Evolutionary conservation across 2,329 filamentous ascomycete species (phyloP).

Genomic region (Paraphoma chrysanthemicola): DNA sequence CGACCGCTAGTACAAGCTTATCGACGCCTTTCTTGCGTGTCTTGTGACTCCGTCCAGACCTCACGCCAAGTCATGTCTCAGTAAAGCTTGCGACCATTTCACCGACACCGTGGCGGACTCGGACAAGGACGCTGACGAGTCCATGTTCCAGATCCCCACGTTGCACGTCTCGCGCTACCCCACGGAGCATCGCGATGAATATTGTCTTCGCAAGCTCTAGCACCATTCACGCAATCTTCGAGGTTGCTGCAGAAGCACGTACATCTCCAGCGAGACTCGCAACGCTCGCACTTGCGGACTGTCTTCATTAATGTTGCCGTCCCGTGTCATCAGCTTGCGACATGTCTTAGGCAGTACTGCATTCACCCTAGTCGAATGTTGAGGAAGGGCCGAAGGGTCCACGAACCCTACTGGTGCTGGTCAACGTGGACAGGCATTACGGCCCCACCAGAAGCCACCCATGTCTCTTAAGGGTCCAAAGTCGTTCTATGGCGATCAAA

Average conservation of each 20-base stretch:
- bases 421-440: neutral
- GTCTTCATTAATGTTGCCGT: no score
- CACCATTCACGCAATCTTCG: neutral
- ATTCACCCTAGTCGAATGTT: neutral
- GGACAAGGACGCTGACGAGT: slow-evolving; percentile 6
- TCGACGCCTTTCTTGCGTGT: neutral
- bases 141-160: slow-evolving; percentile 3
- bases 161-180: neutral
- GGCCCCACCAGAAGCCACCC: neutral
- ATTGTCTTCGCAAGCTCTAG: neutral
- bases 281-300: neutral
- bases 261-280: neutral
- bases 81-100: slow-evolving; percentile 7
- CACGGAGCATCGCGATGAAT: neutral
- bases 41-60: slow-evolving; percentile 1
- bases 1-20: neutral
- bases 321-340: no score
- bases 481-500: neutral
- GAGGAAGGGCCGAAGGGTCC: neutral
- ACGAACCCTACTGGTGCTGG: neutral
- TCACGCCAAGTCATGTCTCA: slow-evolving; percentile 3
- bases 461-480: neutral
- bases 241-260: neutral
- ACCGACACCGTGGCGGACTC: neutral
- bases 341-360: no score